Percentiles rank a stretch among this genome's conserved stretches.
phyloP scores from a whole-genome alignment of 805 yeast species.

The Ascoidea tarda region DNA sequence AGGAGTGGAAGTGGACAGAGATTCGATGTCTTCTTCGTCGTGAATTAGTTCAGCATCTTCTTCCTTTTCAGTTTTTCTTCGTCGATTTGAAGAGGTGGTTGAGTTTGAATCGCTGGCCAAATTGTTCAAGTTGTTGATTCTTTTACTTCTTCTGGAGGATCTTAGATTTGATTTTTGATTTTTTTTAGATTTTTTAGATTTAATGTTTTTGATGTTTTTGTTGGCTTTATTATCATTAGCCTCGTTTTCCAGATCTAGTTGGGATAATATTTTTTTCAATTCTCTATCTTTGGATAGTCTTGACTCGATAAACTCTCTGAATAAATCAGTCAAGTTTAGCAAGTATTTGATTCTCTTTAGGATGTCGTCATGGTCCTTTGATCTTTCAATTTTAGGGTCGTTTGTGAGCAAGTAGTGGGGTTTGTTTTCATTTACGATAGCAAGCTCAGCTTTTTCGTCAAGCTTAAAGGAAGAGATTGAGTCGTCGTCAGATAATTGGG shows the following conservation, averaged over 20 bases:
- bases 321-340: slow-evolving; percentile 48
- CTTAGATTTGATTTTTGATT: slow-evolving; percentile 4
- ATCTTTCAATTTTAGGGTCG: slow-evolving; percentile 16
- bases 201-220: no score
- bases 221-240: slow-evolving; percentile 12
- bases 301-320: slow-evolving; percentile 52
- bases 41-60: slow-evolving; percentile 60
- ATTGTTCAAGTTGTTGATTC: no score
- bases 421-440: not conserved
- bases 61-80: slow-evolving; percentile 63
- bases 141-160: slow-evolving; percentile 1
- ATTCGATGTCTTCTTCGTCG: slow-evolving; percentile 11
- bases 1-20: slow-evolving; percentile 26
- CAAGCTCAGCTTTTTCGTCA: no score
- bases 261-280: slow-evolving; percentile 33
- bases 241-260: slow-evolving; percentile 23
- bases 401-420: slow-evolving; percentile 12
- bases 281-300: slow-evolving; percentile 49
- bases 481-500: no score
- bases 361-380: slow-evolving; percentile 39
- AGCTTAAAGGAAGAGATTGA: no score
- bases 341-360: slow-evolving; percentile 55
- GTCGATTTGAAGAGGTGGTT: slow-evolving; percentile 24
- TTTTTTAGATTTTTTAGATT: slow-evolving; percentile 1
- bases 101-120: not conserved